Conservation (phyloP, 495 filamentous ascomycete genomes). For the Daldinia vernicosa region DNA sequence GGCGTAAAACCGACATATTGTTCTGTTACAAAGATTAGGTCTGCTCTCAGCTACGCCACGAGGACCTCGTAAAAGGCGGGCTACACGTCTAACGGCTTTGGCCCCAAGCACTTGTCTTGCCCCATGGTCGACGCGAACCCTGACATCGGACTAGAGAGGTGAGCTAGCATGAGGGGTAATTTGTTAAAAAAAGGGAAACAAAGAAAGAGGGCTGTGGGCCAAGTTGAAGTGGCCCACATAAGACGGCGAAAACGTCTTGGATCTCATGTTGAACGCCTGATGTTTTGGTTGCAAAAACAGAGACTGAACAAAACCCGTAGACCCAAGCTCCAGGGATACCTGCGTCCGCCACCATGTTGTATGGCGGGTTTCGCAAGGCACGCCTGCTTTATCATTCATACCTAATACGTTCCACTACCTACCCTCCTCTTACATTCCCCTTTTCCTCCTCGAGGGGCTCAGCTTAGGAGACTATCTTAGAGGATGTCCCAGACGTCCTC, state of each 20-base stretch:
- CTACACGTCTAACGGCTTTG: background rate
- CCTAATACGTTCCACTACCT: constrained; percentile 42
- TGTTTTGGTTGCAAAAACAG: constrained; percentile 87
- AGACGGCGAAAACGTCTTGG: constrained; percentile 74
- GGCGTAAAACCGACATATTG: constrained; percentile 10
- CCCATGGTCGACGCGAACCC: background rate
- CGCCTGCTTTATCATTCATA: constrained; percentile 39
- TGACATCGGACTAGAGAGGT: constrained; percentile 2
- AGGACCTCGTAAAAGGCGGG: constrained; percentile 3
- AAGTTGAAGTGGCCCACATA: constrained; percentile 75
- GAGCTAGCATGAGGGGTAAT: constrained; percentile 2
- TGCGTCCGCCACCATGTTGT: constrained; percentile 59
- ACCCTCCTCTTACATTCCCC: constrained; percentile 28
- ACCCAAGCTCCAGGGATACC: constrained; percentile 55
- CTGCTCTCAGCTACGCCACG: constrained; percentile 15
- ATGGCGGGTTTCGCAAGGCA: constrained; percentile 50
- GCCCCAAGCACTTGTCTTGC: constrained; percentile 14
- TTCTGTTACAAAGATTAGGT: constrained; percentile 21
- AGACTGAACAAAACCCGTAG: constrained; percentile 64
- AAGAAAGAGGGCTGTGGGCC: constrained; percentile 56
- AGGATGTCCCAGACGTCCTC: constrained; percentile 97
- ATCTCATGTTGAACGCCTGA: constrained; percentile 78
- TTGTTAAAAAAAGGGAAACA: constrained; percentile 39
- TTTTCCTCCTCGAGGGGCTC: constrained; percentile 24
- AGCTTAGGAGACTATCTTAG: constrained; percentile 52